Conservation (phyloP, 2,329 filamentous ascomycete genomes). For the Paramyrothecium sp. region DNA sequence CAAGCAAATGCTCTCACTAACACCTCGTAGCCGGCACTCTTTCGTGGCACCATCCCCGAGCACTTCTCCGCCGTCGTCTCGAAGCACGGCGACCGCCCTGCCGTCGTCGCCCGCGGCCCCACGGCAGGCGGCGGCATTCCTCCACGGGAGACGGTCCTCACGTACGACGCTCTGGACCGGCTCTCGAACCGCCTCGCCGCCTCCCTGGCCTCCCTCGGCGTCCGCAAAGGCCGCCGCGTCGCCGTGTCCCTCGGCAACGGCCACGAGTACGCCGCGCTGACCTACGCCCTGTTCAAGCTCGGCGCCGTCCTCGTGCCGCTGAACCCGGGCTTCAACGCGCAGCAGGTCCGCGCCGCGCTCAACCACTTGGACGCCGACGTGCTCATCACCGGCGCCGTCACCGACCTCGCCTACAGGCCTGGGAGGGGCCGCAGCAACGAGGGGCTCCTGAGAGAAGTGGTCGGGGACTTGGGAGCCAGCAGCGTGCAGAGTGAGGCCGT, state of each 20-base stretch:
- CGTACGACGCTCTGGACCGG: slow-evolving; percentile 72
- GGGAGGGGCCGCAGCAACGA: slow-evolving; percentile 53
- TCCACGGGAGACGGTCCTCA: slow-evolving; percentile 61
- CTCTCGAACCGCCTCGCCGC: slow-evolving; percentile 74
- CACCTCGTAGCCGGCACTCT: slow-evolving; percentile 60
- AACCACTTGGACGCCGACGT: slow-evolving; percentile 71
- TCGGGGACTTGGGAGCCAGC: slow-evolving; percentile 36
- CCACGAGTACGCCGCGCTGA: slow-evolving; percentile 78
- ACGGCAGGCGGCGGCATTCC: slow-evolving; percentile 39
- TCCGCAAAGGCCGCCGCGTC: slow-evolving; percentile 79
- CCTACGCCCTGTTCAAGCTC: slow-evolving; percentile 89
- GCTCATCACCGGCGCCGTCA: slow-evolving; percentile 83
- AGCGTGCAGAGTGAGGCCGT: slow-evolving; percentile 46
- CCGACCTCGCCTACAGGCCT: slow-evolving; percentile 71
- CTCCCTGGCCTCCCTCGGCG: slow-evolving; percentile 67
- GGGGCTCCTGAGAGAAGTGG: slow-evolving; percentile 41
- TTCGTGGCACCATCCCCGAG: slow-evolving; percentile 67
- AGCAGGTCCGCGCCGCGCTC: slow-evolving; percentile 76
- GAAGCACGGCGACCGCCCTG: slow-evolving; percentile 60
- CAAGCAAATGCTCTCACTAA: not conserved
- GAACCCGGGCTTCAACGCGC: slow-evolving; percentile 83
- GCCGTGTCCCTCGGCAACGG: slow-evolving; percentile 86
- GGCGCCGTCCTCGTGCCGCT: slow-evolving; percentile 93
- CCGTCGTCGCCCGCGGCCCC: slow-evolving; percentile 52
- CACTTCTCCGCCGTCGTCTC: slow-evolving; percentile 69